Evolutionary conservation across 768 basidiomycete species (phyloP).

Genomic region (Podaxis sp.): DNA sequence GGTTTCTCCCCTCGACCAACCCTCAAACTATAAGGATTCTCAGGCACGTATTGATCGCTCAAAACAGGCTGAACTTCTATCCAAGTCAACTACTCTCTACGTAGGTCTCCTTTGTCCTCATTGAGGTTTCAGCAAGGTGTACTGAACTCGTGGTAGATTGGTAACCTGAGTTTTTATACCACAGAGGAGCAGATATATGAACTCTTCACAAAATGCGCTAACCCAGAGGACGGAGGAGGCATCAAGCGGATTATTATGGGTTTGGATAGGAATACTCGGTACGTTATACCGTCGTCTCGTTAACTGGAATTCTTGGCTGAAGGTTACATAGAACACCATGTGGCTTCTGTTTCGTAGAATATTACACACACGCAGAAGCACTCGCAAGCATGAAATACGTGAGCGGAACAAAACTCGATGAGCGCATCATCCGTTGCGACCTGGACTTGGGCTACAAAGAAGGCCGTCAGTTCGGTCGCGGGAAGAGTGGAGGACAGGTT

Average conservation of each 20-base stretch:
- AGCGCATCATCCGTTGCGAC: conserved; percentile 97
- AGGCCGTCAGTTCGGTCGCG: conserved; percentile 95
- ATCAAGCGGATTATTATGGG: conserved; percentile 97
- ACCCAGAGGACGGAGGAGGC: conserved; percentile 82
- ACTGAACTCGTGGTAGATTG: conserved; percentile 52
- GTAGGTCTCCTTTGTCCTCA: conserved; percentile 50
- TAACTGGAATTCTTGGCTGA: conserved; percentile 13
- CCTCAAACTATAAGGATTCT: conserved; percentile 96
- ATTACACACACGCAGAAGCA: conserved; percentile 93
- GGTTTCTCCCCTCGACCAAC: conserved; percentile 82
- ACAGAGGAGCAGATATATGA: conserved; percentile 97
- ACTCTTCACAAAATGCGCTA: conserved; percentile 87
- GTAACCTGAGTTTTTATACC: conserved; percentile 92
- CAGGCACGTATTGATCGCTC: conserved; percentile 78
- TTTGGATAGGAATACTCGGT: conserved; percentile 87
- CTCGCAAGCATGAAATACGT: conserved; percentile 91
- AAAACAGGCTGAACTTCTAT: conserved; percentile 76
- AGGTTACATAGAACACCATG: conserved; percentile 71
- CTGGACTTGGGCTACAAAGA: conserved; percentile 96
- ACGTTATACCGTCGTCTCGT: conserved; percentile 18
- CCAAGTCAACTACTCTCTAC: conserved; percentile 87
- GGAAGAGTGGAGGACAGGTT: conserved; percentile 96
- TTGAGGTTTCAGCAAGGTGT: conserved; percentile 13
- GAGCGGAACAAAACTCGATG: conserved; percentile 98
- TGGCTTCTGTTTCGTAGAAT: conserved; percentile 96